A percentile compares a stretch with the other conserved stretches of the same genome.
phyloP scores from a whole-genome alignment of 2,329 filamentous ascomycete species.

The Lasiodiplodia citricola region DNA sequence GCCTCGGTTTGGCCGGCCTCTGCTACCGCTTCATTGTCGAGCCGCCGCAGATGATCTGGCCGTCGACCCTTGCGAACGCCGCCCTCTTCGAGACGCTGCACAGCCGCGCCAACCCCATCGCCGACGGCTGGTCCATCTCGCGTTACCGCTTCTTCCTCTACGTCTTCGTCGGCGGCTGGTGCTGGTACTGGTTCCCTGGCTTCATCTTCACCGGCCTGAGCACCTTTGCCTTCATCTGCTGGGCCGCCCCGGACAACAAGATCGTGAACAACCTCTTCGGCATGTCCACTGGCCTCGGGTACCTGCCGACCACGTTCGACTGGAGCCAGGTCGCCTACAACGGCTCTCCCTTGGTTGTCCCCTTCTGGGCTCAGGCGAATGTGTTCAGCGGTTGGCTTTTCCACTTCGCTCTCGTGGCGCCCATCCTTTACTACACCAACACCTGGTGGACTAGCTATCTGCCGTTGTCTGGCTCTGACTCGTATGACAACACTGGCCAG shows the following conservation, averaged over 20 bases:
- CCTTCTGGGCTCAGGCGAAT: conserved; percentile 47
- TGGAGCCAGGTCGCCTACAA: conserved; percentile 33
- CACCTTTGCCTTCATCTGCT: conserved; percentile 36
- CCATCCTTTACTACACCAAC: conserved; percentile 58
- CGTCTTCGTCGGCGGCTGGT: conserved; percentile 32
- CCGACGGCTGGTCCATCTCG: conserved; percentile 41
- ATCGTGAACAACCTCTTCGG: conserved; percentile 39
- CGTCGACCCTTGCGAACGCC: conserved; percentile 33
- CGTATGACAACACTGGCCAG: conserved; percentile 71
- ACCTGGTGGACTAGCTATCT: conserved; percentile 49
- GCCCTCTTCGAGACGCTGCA: conserved; percentile 37
- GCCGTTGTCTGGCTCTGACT: conserved; percentile 18
- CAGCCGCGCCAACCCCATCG: conserved; percentile 35
- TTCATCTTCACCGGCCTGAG: conserved; percentile 32
- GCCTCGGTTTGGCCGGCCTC: conserved; percentile 36
- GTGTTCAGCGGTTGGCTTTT: conserved; percentile 51
- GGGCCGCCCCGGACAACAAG: conserved; percentile 35
- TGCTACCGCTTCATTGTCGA: conserved; percentile 34
- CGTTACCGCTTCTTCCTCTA: conserved; percentile 35
- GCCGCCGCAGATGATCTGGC: conserved; percentile 38
- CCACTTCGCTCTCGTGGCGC: conserved; percentile 41
- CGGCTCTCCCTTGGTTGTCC: conserved; percentile 35
- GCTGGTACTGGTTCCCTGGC: conserved; percentile 38
- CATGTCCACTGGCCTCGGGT: conserved; percentile 32
- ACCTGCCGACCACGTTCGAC: conserved; percentile 36